phyloP scores from a whole-genome alignment of 352 stramenopile genomes.

The Globisporangium perplexum region DNA sequence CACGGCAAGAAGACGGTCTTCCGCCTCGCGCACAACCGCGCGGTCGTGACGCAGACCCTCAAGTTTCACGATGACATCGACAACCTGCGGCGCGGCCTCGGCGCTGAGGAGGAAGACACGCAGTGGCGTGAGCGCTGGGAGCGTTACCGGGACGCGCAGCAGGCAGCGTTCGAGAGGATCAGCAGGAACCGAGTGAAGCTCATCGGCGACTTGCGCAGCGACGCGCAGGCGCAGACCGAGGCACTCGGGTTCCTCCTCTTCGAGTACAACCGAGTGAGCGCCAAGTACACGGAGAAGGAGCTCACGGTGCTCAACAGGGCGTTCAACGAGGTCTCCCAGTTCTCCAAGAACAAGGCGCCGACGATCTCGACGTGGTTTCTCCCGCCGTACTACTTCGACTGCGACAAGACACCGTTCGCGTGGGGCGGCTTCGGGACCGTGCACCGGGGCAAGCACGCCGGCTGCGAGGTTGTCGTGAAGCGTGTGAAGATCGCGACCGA shows the following conservation, averaged over 20 bases:
- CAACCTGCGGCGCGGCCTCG: background rate
- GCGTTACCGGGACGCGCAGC: background rate
- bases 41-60: background rate
- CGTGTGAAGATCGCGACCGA: background rate
- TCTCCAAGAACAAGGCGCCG: slow-evolving; percentile 1
- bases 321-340: background rate
- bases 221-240: background rate
- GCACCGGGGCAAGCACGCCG: background rate
- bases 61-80: background rate
- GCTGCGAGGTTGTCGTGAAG: background rate
- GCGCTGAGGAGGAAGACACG: background rate
- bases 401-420: background rate
- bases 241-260: slow-evolving; percentile 4
- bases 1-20: background rate
- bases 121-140: background rate
- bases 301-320: slow-evolving; percentile 2
- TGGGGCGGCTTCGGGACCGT: background rate
- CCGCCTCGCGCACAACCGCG: background rate
- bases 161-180: background rate
- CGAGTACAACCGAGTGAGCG: background rate
- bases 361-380: slow-evolving; percentile 4
- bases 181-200: background rate
- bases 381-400: slow-evolving; percentile 4
- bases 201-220: background rate
- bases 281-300: background rate